Percentiles rank a stretch among this genome's conserved stretches.
Evolutionary conservation across 192 early-diverging fungal species (phyloP).

Genomic region (Dimargaris cristalligena): DNA sequence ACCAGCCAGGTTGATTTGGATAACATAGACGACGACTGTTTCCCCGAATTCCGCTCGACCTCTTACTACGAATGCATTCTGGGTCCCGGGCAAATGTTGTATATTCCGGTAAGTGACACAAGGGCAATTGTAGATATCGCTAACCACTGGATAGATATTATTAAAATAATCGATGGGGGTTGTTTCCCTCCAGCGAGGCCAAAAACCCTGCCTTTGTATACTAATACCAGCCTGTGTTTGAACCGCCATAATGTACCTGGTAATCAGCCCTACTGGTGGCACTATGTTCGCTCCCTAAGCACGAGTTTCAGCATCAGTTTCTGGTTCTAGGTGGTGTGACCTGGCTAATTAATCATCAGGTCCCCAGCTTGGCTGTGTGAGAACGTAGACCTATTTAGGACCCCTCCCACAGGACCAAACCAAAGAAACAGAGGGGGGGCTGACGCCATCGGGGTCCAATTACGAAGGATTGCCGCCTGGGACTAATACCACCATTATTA

Average conservation of each 20-base stretch:
- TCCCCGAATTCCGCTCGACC: conserved; percentile 38
- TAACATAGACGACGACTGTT: conserved; percentile 31
- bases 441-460: too few relatives aligned
- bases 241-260: conserved; percentile 10
- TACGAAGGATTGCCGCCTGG: too few relatives aligned
- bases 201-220: not conserved
- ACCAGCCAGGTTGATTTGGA: conserved; percentile 64
- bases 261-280: conserved; percentile 81
- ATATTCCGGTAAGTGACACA: conserved; percentile 60
- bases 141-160: not conserved
- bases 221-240: not conserved
- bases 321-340: too few relatives aligned
- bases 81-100: conserved; percentile 60
- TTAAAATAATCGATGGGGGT: too few relatives aligned
- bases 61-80: conserved; percentile 51
- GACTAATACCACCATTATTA: too few relatives aligned
- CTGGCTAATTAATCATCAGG: too few relatives aligned
- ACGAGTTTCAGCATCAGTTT: conserved; percentile 73
- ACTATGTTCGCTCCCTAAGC: conserved; percentile 60
- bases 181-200: too few relatives aligned
- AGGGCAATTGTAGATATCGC: not conserved
- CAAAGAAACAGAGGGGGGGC: too few relatives aligned
- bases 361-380: too few relatives aligned
- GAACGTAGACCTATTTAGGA: too few relatives aligned
- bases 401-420: too few relatives aligned